Evolutionary conservation across 805 yeast genomes (phyloP).

Genomic region (Saturnispora saitoi): DNA sequence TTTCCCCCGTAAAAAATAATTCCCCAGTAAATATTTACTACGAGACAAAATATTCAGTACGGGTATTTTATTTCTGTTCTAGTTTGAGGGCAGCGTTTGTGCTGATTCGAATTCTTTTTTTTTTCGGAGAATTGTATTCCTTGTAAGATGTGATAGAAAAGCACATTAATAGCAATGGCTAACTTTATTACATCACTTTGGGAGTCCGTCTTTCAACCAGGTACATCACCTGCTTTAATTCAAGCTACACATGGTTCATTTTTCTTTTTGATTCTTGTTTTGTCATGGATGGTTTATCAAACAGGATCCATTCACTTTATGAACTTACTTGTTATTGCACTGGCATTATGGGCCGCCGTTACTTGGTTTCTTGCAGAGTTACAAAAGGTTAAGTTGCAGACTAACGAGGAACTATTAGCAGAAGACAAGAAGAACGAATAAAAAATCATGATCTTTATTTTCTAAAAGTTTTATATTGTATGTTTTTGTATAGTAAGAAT

Average conservation of each 20-base stretch:
- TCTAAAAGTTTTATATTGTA: background rate
- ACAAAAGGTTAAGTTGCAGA: constrained; percentile 35
- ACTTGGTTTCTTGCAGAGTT: constrained; percentile 84
- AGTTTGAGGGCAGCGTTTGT: no score
- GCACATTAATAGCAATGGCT: background rate
- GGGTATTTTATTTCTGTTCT: no score
- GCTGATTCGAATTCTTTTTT: background rate
- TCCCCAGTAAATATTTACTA: background rate
- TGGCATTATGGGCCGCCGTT: constrained; percentile 66
- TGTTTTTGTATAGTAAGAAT: background rate
- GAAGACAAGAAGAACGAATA: constrained; percentile 6
- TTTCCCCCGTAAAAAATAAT: background rate
- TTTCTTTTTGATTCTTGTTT: constrained; percentile 47
- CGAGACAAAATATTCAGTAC: no score
- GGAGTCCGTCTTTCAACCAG: constrained; percentile 89
- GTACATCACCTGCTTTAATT: constrained; percentile 83
- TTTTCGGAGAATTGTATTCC: background rate
- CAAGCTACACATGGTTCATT: constrained; percentile 85
- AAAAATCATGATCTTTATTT: background rate
- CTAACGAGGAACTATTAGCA: constrained; percentile 32
- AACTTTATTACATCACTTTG: constrained; percentile 59
- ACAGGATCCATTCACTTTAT: constrained; percentile 62
- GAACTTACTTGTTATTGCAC: constrained; percentile 35
- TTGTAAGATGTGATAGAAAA: background rate
- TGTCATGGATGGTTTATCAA: constrained; percentile 48